Evolutionary conservation across 1,284 basidiomycete species (phyloP), one percentile per base, ranked within the genome.

Genomic region (Vanrija pseudolonga): DNA sequence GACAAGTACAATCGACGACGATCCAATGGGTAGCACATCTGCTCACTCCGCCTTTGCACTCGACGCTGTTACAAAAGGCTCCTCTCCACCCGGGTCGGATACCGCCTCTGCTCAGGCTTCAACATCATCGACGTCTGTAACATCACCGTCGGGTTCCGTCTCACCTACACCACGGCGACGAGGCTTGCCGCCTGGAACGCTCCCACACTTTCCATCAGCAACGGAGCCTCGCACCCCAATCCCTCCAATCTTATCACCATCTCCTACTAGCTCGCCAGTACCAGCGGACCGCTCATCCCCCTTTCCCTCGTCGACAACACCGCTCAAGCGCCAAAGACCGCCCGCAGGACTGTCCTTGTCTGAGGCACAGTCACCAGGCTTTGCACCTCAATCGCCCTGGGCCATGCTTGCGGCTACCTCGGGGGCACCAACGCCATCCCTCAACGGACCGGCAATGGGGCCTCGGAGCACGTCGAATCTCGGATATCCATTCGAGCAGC

Each of bases 371-470:
- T 32, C 32, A 32, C 32, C 41, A 24, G 36, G 20, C 38, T 41
- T 40, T 28, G 38, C 38, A 32, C 32, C 32, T 12, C 32, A 32
- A 5, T 72, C 74, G 3, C 76, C 76, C 11, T 78, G 76, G 76
- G 64, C 61, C 12, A 51, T 66, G 7, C 60, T 78, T 2, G 74
- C 74, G 2, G 72, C 70, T 0, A 62, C 63, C 4, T 74, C 73
- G 0, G 76, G 76, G n/a, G 74, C 72, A 9, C 75, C 74, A 3
- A 78, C 76, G 2, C 76, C 76, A 0, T 67, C 69, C 0, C 45
- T 75, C 17, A 69, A 76, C 18, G 50, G 56, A 18, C 69, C 68
- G 3, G 23, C 49, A 6, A 39, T 63, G 43, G 63, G 64, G 7
- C 23, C 55, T 18, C 45, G 63, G 45, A 63, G 53, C 43, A 69